These are phyloP conservation scores for Apiotrichum porosum DNA, from an alignment of 1,284 basidiomycete genomes.

Conservation along the genomic window DNA sequence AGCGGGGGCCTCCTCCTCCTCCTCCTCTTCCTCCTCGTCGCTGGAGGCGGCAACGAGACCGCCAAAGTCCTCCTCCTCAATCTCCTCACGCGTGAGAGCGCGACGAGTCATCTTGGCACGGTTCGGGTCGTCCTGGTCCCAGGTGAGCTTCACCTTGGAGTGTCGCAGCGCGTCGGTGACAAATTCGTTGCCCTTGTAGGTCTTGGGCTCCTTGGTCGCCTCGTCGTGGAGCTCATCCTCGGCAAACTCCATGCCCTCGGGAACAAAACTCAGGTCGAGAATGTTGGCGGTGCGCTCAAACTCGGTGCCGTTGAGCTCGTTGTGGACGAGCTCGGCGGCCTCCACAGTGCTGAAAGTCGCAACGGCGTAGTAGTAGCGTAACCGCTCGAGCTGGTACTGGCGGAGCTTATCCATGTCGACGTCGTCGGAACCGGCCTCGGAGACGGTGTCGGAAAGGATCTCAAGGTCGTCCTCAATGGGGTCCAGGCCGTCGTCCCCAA, in stretches of 20 bases:
- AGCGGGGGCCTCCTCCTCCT: slow-evolving; percentile 22
- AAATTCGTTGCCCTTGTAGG: slow-evolving; percentile 85
- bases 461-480: slow-evolving; percentile 31
- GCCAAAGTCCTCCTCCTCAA: slow-evolving; percentile 82
- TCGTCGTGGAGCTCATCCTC: slow-evolving; percentile 71
- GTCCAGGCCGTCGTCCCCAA: slow-evolving; percentile 16
- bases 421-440: slow-evolving; percentile 57
- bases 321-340: slow-evolving; percentile 74
- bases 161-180: slow-evolving; percentile 95
- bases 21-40: slow-evolving; percentile 53
- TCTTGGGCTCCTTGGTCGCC: slow-evolving; percentile 61
- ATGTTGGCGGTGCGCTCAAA: slow-evolving; percentile 95
- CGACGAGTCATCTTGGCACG: slow-evolving; percentile 75
- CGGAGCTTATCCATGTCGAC: slow-evolving; percentile 76
- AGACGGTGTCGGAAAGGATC: slow-evolving; percentile 36
- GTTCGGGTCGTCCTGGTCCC: slow-evolving; percentile 97
- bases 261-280: slow-evolving; percentile 90
- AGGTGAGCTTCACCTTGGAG: slow-evolving; percentile 95
- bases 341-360: slow-evolving; percentile 78
- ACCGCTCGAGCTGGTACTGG: slow-evolving; percentile 87
- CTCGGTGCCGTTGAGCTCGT: slow-evolving; percentile 89
- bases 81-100: slow-evolving; percentile 69
- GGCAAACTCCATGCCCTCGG: slow-evolving; percentile 86
- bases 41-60: slow-evolving; percentile 75
- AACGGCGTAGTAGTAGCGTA: slow-evolving; percentile 97